Base-by-base conservation (phyloP, 1,284 basidiomycete genomes). In the Ustilago bromivora region DNA sequence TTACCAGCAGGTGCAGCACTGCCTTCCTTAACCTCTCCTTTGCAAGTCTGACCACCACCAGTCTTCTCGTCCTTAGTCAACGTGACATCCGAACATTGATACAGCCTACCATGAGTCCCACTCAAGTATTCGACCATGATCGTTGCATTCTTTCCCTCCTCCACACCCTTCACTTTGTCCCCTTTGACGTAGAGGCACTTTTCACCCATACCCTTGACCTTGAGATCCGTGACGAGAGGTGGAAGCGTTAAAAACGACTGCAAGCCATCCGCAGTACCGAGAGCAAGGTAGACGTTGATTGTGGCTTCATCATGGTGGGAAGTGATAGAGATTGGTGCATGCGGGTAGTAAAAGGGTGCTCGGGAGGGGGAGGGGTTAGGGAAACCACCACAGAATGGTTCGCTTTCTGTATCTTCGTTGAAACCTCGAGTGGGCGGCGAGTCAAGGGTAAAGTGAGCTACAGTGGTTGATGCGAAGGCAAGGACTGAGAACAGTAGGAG, bases 61-160 rank as follows among this genome's bases (percentile, higher is more conserved):
- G 57, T 62, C 5, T 38, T 63, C 0, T 31, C 38, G 31, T 71
- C 71, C 6, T 62, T 51, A 4, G 68, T 66, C 19, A 78, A 72
- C 9, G 49, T 60, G 4, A 78, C 76, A 40, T 74, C 71, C 46
- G 68, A 53, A 28, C 76, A 78, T 54, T 78, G 76, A 36, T 78
- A 78, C 53, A 78, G 66, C 13, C 62, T 66, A 15, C 76, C 72
- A 46, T 78, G 76, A 19, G 66, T 57, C 10, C 46, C 59, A 43
- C 46, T 71, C 53, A 78, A 75, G 62, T 46, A 78, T 40, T 78
- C 76, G 59, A 78, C 68, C 71, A 78, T 74, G 31, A 78, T n/a
- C 2, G 76, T 78, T 1, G 71, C 76, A 35, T 75, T 74, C 3
- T 38, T 66, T 2, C 31, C 40, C 19, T 38, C 51, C 4, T 11